These are phyloP conservation scores for Talaromyces islandicus DNA, from an alignment of 2,329 filamentous ascomycete species.

Conservation along the genomic window DNA sequence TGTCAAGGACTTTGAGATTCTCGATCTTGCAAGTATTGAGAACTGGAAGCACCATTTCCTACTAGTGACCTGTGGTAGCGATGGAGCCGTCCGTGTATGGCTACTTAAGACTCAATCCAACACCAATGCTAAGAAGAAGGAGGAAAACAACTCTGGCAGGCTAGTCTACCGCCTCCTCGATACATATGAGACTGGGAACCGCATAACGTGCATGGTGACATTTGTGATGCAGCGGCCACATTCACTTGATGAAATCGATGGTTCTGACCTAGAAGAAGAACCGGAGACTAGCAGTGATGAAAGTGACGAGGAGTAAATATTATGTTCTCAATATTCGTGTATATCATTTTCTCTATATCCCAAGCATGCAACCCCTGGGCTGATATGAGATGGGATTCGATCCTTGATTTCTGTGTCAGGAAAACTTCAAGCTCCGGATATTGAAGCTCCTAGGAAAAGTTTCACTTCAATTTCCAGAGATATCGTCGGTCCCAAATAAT, in stretches of 20 bases:
- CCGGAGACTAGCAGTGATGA: constrained; percentile 11
- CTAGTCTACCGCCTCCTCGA: constrained; percentile 51
- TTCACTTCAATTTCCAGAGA: neutral
- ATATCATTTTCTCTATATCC: neutral
- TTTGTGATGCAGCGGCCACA: constrained; percentile 71
- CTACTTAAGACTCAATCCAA: constrained; percentile 35
- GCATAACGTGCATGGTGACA: constrained; percentile 81
- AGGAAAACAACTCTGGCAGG: constrained; percentile 11
- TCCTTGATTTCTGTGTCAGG: neutral
- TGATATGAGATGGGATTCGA: neutral
- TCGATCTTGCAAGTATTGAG: constrained; percentile 40
- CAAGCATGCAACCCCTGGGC: neutral
- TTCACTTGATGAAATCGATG: constrained; percentile 51
- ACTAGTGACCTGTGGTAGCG: constrained; percentile 72
- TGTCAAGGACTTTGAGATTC: constrained; percentile 80
- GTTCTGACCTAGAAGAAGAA: constrained; percentile 41
- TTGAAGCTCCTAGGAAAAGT: neutral
- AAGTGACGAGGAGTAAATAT: constrained; percentile 16
- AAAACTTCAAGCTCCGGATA: neutral
- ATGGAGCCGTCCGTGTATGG: constrained; percentile 81
- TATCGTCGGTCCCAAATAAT: neutral
- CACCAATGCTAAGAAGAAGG: constrained; percentile 21
- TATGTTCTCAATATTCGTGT: neutral
- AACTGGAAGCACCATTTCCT: constrained; percentile 41
- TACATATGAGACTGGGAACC: constrained; percentile 75